Evolutionary conservation across 1,284 basidiomycete genomes (phyloP).

Genomic region (Earliella scabrosa): DNA sequence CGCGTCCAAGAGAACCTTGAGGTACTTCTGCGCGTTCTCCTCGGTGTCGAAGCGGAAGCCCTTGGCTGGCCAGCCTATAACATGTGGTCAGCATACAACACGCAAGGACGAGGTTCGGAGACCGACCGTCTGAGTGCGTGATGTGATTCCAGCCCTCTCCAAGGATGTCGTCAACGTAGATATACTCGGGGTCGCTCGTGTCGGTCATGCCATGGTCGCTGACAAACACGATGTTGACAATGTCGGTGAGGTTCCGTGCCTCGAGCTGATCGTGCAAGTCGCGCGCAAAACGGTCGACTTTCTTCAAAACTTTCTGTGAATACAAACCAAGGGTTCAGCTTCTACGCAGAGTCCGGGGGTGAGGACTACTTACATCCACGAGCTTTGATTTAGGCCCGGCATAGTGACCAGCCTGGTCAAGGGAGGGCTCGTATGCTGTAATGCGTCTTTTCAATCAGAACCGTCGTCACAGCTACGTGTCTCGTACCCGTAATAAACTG

Average conservation of each 20-base stretch:
- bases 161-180: slow-evolving; percentile 87
- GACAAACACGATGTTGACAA: slow-evolving; percentile 90
- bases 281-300: slow-evolving; percentile 80
- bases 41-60: slow-evolving; percentile 74
- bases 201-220: slow-evolving; percentile 95
- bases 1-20: slow-evolving; percentile 55
- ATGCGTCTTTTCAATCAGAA: not conserved
- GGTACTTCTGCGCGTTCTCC: slow-evolving; percentile 60
- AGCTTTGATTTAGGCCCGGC: slow-evolving; percentile 75
- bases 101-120: not conserved
- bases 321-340: too few relatives aligned
- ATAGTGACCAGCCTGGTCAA: slow-evolving; percentile 83
- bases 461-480: not conserved
- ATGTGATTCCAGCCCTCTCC: slow-evolving; percentile 69
- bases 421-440: slow-evolving; percentile 75
- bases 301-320: slow-evolving; percentile 61
- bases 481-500: slow-evolving; percentile 76
- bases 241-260: slow-evolving; percentile 76
- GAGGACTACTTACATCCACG: slow-evolving; percentile 62
- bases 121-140: slow-evolving; percentile 72
- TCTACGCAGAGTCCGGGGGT: too few relatives aligned
- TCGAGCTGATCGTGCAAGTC: slow-evolving; percentile 66
- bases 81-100: not conserved
- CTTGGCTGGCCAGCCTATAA: slow-evolving; percentile 80
- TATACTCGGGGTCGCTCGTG: slow-evolving; percentile 74